These are phyloP conservation scores for Phytophthora multivora DNA, from an alignment of 352 stramenopile genomes.

Conservation along the genomic window DNA sequence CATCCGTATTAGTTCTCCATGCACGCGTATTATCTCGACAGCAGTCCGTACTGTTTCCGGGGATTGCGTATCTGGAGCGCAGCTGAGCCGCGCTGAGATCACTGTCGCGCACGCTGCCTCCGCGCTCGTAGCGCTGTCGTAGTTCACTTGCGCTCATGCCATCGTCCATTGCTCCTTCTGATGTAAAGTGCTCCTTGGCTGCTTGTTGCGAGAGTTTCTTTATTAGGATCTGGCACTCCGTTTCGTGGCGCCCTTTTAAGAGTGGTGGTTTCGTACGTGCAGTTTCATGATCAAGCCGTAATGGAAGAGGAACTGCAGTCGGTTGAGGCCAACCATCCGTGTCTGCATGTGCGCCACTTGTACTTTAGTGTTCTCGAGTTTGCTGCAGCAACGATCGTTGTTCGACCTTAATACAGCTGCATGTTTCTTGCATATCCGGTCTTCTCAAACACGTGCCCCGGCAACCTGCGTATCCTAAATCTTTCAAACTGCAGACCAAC, in stretches of 20 bases:
- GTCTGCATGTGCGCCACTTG: no score
- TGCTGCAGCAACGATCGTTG: no score
- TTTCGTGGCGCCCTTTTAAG: constrained; percentile 22
- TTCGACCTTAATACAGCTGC: no score
- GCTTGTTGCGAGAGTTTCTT: constrained; percentile 6
- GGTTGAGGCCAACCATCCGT: no score
- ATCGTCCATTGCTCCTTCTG: constrained; percentile 50
- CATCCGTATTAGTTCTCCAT: not conserved
- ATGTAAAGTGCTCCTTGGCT: not conserved
- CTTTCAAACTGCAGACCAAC: no score
- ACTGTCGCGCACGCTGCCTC: constrained; percentile 71
- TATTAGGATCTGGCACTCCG: constrained; percentile 10
- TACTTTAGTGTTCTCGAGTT: no score
- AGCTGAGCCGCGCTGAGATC: constrained; percentile 82
- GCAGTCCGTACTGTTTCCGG: constrained; percentile 66
- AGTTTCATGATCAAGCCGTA: no score
- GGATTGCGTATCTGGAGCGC: constrained; percentile 79
- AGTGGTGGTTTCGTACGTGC: constrained; percentile 1
- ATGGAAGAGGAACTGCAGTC: no score
- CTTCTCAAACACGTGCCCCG: no score
- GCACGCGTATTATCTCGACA: no score
- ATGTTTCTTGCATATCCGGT: no score
- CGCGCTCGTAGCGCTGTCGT: constrained; percentile 74
- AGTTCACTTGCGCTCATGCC: constrained; percentile 68
- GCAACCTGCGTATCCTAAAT: no score